A percentile compares a stretch with the other conserved stretches of the same genome.
These are phyloP conservation scores for Spinacia oleracea DNA, from an alignment of 179 eudicot genomes.

Conservation along the genomic window DNA sequence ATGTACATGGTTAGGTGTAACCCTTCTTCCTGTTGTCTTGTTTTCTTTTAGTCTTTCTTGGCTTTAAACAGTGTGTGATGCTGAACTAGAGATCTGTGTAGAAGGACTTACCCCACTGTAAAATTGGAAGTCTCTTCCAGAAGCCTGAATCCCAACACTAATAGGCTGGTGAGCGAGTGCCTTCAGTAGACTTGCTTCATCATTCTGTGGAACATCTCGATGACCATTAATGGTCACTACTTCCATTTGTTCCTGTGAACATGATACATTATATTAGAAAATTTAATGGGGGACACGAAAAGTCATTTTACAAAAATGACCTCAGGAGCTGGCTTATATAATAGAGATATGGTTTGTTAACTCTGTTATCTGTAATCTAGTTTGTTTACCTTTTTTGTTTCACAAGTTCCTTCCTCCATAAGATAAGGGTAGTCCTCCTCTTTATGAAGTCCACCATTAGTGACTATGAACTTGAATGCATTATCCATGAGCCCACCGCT, in stretches of 20 bases:
- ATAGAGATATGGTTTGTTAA: neutral
- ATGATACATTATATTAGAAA: too few relatives aligned
- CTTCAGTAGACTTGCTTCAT: constrained; percentile 69
- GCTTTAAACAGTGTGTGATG: neutral
- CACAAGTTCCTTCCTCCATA: constrained; percentile 73
- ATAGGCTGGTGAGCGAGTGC: constrained; percentile 93
- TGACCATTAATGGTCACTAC: constrained; percentile 68
- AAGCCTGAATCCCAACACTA: constrained; percentile 81
- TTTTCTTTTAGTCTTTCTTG: neutral
- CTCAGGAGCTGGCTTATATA: too few relatives aligned
- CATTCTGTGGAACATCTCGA: constrained; percentile 74
- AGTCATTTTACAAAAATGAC: too few relatives aligned
- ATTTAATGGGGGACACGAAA: too few relatives aligned
- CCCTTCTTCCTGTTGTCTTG: neutral
- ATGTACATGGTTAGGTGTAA: neutral
- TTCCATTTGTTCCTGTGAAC: constrained; percentile 47
- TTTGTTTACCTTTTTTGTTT: constrained; percentile 44
- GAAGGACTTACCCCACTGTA: constrained; percentile 67
- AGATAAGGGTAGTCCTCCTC: constrained; percentile 73
- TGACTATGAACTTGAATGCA: constrained; percentile 56
- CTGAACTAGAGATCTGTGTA: neutral
- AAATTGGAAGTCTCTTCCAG: constrained; percentile 87
- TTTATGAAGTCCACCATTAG: constrained; percentile 64
- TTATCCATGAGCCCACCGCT: constrained; percentile 73
- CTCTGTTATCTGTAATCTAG: neutral